Conservation (phyloP, 2,329 filamentous ascomycete species). For the Fusarium floridanum region DNA sequence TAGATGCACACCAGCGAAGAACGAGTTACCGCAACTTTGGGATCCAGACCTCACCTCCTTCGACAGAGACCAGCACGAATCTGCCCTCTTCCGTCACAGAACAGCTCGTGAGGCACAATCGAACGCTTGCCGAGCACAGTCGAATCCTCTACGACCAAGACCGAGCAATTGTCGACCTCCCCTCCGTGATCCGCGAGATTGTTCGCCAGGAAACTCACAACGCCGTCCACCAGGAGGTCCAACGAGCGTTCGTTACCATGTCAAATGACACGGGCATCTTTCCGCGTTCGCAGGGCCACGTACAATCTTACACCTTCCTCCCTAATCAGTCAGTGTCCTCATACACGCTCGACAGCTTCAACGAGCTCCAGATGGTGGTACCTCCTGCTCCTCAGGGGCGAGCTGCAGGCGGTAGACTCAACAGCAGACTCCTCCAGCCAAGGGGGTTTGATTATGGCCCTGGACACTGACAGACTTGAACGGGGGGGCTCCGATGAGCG, state of each 20-base stretch:
- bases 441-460: not conserved
- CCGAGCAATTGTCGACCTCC: not conserved
- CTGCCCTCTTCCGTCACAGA: not conserved
- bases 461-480: not conserved
- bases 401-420: not conserved
- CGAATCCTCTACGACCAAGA: not conserved
- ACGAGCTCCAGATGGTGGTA: not conserved
- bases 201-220: not conserved
- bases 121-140: not conserved
- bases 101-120: not conserved
- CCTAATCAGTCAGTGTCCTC: not conserved
- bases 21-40: not conserved
- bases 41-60: conserved; percentile 14
- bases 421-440: not conserved
- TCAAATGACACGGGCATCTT: not conserved
- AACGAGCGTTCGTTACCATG: not conserved
- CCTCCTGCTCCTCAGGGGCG: not conserved
- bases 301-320: not conserved
- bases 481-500: not conserved
- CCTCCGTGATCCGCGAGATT: not conserved
- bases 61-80: not conserved
- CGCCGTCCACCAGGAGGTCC: not conserved
- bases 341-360: not conserved
- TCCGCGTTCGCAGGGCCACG: not conserved
- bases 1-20: not conserved